Base-by-base conservation (phyloP, 2,329 filamentous ascomycete genomes). In the Fusarium kyushuense region DNA sequence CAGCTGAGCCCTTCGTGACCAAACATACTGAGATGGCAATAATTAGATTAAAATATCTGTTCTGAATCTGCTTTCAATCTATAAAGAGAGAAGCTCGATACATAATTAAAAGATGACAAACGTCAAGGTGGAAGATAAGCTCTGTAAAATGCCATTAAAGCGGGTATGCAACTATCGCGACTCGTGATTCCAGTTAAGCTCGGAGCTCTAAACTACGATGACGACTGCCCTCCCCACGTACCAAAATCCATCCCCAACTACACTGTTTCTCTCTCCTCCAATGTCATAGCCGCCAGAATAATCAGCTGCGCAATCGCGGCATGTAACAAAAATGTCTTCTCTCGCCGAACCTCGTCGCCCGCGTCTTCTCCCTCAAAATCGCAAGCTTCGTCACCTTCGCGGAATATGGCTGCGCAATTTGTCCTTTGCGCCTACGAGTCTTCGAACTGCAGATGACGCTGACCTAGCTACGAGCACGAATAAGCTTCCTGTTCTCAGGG, bases 351-450 rank as follows among this genome's bases (percentile, higher is more conserved):
- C 76, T 32, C 77, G 79, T 45, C 80, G 83, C 40, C 85, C 86
- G 40, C 82, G 85, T 41, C 82, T 90, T 65, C 80, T 89, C 30
- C 82, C 87, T 19, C 86, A 96, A 85, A 97, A 97, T 78, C 92
- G 94, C 77, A 94, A 91, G 78, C 84, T 98, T 54, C 90, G 95
- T 55, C 94, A 97, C 82, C 86, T 97, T 6, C 90, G 92, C 73
- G 93, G 93, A 70, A 88, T 98, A 72, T 95, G 92, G 57, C 82
- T 97, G 52, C 92, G 95, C 59, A 97, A 97, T 78, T 84, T 97
- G 42, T 89, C 89, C 65, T 89, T 97, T 70, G 83, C 83, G 82
- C 66, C 81, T 83, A 60, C 81, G 82, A 67, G 81, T 81, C 74
- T 81, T 85, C 78, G 92, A 38, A 90, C 91, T 74, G 92, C 95